A percentile compares a stretch with the other conserved stretches of the same genome.
phyloP scores from a whole-genome alignment of 352 stramenopile species.

The Globisporangium orthogonon region DNA sequence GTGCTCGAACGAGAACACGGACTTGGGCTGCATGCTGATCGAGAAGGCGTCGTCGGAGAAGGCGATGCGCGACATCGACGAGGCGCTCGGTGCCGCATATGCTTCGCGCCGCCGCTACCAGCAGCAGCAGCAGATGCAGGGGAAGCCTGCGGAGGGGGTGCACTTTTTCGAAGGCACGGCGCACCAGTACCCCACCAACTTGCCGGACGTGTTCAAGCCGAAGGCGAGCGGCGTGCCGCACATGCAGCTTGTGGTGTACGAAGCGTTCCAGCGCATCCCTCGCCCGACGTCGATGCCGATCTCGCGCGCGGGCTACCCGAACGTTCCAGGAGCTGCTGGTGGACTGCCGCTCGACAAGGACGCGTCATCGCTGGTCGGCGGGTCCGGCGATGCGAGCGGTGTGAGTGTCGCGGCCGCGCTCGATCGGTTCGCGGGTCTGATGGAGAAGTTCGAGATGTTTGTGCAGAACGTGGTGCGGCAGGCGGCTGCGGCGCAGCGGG shows the following conservation, averaged over 20 bases:
- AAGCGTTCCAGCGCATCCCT: conserved; percentile 95
- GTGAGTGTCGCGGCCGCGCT: conserved; percentile 66
- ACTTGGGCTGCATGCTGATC: conserved; percentile 98
- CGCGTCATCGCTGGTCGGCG: not conserved
- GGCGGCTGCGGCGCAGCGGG: conserved; percentile 56
- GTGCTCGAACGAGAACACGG: conserved; percentile 98
- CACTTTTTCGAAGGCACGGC: conserved; percentile 74
- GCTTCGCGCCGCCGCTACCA: conserved; percentile 78
- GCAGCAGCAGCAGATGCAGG: conserved; percentile 82
- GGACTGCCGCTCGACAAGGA: conserved; percentile 36
- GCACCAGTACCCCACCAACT: conserved; percentile 56
- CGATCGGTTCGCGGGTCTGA: conserved; percentile 75
- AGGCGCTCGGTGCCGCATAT: conserved; percentile 88
- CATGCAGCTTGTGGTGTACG: conserved; percentile 96
- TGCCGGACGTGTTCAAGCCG: conserved; percentile 94
- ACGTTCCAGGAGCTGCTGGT: conserved; percentile 20
- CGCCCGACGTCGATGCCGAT: conserved; percentile 88
- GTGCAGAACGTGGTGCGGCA: conserved; percentile 84
- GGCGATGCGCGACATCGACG: conserved; percentile 97
- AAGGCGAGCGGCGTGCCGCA: conserved; percentile 89
- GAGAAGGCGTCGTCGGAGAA: conserved; percentile 99
- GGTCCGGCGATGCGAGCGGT: conserved; percentile 29
- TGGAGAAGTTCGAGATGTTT: conserved; percentile 87
- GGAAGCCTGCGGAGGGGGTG: conserved; percentile 64
- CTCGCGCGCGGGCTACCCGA: conserved; percentile 37